Base-by-base conservation (phyloP, 2,329 filamentous ascomycete genomes). In the Cephalotrichum gorgonifer region DNA sequence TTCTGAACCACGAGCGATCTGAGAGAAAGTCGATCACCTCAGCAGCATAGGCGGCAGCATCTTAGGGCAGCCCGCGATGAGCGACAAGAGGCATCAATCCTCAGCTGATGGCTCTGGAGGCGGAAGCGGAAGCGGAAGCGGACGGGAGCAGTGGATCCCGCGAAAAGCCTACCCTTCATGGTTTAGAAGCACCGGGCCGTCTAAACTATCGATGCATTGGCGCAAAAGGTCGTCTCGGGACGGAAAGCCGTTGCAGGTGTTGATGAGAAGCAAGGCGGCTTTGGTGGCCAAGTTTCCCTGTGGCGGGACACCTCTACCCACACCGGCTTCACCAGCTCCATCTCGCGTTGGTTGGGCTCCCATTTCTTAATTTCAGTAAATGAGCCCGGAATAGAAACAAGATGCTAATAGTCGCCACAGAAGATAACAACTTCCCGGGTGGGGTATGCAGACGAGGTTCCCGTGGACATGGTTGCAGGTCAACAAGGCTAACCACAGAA, bases 381-480 rank as follows among this genome's bases (percentile, higher is more conserved):
- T 22, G 8, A 17, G 35, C 3, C 5, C 9, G 35, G 11, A 12
- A 25, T 43, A 11, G 12, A n/a, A 14, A 14, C 22, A 9, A 25
- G 12, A 43, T 26, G n/a, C 41, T 43, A 27, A 43, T 14, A 3
- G 23, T 14, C 7, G 14, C 12, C 23, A 43, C 22, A 47, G 35
- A 26, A 26, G 45, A 47, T 25, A 39, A 39, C 25, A 47, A 39
- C 35, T 47, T 47, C n/a, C 45, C 45, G n/a, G 45, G 45, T n/a
- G 45, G 45, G 3, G 31, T 47, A 22, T 17, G 45, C 28, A 26
- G 11, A 3, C 28, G 41, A n/a, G 22, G 22, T n/a, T 14, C n/a
- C 26, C 41, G n/a, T 4, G 12, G 6, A n/a, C 4, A 27, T 38
- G 7, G 7, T 8, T 22, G 20, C 22, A 4, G n/a, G 23, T 6